phyloP scores from a whole-genome alignment of 2,329 filamentous ascomycete species.

The Mariannaea elegans region DNA sequence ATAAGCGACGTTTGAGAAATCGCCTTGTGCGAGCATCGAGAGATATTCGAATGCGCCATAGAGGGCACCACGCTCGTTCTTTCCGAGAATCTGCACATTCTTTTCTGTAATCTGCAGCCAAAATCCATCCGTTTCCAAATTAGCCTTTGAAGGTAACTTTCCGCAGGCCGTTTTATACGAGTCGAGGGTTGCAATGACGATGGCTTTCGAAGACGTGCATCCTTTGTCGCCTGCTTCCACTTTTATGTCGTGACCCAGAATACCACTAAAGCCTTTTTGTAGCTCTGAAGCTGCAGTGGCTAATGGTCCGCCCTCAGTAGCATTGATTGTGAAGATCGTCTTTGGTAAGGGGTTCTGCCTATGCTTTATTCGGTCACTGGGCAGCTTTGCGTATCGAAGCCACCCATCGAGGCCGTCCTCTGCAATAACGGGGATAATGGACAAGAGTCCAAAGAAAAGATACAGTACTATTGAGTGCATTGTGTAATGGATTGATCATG shows the following conservation, averaged over 20 bases:
- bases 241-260: slow-evolving; percentile 61
- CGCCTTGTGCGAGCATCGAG: slow-evolving; percentile 66
- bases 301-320: slow-evolving; percentile 62
- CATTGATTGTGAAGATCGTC: slow-evolving; percentile 63
- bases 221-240: slow-evolving; percentile 27
- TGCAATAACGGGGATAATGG: slow-evolving; percentile 53
- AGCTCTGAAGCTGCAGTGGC: slow-evolving; percentile 68
- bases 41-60: slow-evolving; percentile 77
- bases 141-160: neutral
- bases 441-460: slow-evolving; percentile 28
- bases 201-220: slow-evolving; percentile 6
- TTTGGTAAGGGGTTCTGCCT: slow-evolving; percentile 55
- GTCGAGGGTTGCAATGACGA: slow-evolving; percentile 22
- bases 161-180: slow-evolving; percentile 22
- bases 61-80: slow-evolving; percentile 72
- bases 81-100: slow-evolving; percentile 66
- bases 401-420: slow-evolving; percentile 71
- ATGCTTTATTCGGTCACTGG: slow-evolving; percentile 32
- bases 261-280: slow-evolving; percentile 63
- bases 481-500: neutral
- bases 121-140: slow-evolving; percentile 67
- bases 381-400: slow-evolving; percentile 69
- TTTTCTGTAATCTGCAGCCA: slow-evolving; percentile 60
- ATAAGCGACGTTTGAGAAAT: slow-evolving; percentile 57
- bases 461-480: slow-evolving; percentile 18